phyloP scores from a whole-genome alignment of 495 filamentous ascomycete genomes.

The Penicillium daleae region DNA sequence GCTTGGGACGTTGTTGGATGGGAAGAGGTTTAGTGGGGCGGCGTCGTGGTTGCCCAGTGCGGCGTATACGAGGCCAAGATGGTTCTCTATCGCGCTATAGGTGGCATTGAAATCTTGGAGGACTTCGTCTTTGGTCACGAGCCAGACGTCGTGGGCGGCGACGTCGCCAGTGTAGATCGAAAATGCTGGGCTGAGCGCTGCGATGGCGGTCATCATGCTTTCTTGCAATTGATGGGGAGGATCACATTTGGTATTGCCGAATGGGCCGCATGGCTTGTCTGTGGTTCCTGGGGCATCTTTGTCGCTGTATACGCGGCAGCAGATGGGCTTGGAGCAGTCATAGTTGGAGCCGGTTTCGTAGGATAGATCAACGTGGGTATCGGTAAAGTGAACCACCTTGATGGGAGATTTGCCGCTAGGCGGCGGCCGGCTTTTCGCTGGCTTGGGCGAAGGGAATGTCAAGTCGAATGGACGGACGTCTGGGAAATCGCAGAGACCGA shows the following conservation, averaged over 20 bases:
- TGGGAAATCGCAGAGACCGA: slow-evolving; percentile 55
- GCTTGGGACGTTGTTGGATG: slow-evolving; percentile 35
- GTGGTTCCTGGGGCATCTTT: slow-evolving; percentile 47
- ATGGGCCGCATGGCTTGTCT: slow-evolving; percentile 47
- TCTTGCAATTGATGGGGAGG: slow-evolving; percentile 52
- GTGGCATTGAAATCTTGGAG: slow-evolving; percentile 46
- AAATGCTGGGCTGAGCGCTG: slow-evolving; percentile 31
- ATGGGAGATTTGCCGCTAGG: slow-evolving; percentile 51
- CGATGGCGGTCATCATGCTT: slow-evolving; percentile 56
- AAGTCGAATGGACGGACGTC: slow-evolving; percentile 44
- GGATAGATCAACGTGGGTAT: slow-evolving; percentile 57
- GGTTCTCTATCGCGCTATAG: slow-evolving; percentile 37
- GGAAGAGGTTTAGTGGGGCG: slow-evolving; percentile 56
- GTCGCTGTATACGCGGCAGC: slow-evolving; percentile 53
- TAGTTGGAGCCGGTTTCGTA: slow-evolving; percentile 55
- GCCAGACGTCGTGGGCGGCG: slow-evolving; percentile 36
- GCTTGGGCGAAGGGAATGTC: slow-evolving; percentile 49
- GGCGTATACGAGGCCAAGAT: slow-evolving; percentile 48
- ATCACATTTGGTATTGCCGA: slow-evolving; percentile 57
- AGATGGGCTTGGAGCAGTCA: slow-evolving; percentile 59
- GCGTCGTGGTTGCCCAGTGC: slow-evolving; percentile 61
- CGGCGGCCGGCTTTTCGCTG: slow-evolving; percentile 40
- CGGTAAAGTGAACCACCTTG: slow-evolving; percentile 58
- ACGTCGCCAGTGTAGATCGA: slow-evolving; percentile 40
- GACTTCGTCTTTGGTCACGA: slow-evolving; percentile 40